These are phyloP conservation scores for Mediolabrus comicus DNA, from an alignment of 108 stramenopile genomes.

Conservation along the genomic window DNA sequence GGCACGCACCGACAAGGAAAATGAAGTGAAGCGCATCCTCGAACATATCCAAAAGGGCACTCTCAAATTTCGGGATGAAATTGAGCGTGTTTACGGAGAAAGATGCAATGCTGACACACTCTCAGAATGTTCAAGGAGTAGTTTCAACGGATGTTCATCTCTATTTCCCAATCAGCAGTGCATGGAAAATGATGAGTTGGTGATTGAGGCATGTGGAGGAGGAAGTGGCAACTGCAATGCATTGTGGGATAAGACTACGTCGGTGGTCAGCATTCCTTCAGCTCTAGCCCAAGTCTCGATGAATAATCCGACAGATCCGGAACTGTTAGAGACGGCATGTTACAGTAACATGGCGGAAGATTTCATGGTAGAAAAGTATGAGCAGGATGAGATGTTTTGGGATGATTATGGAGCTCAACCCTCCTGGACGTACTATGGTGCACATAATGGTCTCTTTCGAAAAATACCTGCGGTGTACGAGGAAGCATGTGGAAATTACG, in stretches of 20 bases:
- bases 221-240: slow-evolving; percentile 3
- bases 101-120: slow-evolving; percentile 12
- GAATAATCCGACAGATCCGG: not conserved
- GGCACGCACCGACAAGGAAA: not conserved
- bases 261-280: slow-evolving; percentile 3
- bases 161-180: slow-evolving; percentile 20
- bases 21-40: slow-evolving; percentile 10
- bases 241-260: slow-evolving; percentile 6
- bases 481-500: slow-evolving; percentile 27
- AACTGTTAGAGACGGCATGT: slow-evolving; percentile 17
- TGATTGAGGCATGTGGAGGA: not conserved
- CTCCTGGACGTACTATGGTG: slow-evolving; percentile 38
- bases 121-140: not conserved
- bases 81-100: slow-evolving; percentile 4
- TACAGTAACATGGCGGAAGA: slow-evolving; percentile 19
- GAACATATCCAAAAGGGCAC: not conserved
- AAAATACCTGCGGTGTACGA: slow-evolving; percentile 28
- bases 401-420: slow-evolving; percentile 1
- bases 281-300: slow-evolving; percentile 2
- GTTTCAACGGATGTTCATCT: slow-evolving; percentile 1
- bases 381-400: slow-evolving; percentile 14
- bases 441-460: slow-evolving; percentile 43
- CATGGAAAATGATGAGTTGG: slow-evolving; percentile 3
- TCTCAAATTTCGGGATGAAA: slow-evolving; percentile 17
- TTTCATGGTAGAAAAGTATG: slow-evolving; percentile 16